Conservation (phyloP, 2,329 filamentous ascomycete genomes). For the Stagonosporopsis rhizophila region DNA sequence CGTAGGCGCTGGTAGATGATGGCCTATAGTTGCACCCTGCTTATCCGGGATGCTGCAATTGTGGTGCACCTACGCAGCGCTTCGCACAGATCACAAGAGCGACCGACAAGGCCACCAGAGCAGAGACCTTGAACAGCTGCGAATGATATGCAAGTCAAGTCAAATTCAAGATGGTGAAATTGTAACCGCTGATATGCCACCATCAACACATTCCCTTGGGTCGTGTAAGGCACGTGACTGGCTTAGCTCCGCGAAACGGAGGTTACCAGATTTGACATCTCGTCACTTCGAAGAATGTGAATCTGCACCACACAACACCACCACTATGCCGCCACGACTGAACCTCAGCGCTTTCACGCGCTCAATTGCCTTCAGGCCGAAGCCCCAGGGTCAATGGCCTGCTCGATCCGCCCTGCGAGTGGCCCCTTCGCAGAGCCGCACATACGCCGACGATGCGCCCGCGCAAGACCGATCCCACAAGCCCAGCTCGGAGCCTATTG, state of each 20-base stretch:
- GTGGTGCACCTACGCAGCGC: background rate
- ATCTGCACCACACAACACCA: conserved; percentile 24
- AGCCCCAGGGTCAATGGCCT: conserved; percentile 39
- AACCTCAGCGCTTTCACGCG: conserved; percentile 41
- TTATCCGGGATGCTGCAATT: background rate
- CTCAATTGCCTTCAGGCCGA: conserved; percentile 44
- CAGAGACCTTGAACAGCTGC: background rate
- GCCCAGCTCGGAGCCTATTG: conserved; percentile 51
- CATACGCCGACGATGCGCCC: conserved; percentile 42
- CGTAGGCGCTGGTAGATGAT: background rate
- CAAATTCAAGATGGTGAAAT: background rate
- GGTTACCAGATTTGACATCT: conserved; percentile 15
- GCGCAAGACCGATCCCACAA: conserved; percentile 40
- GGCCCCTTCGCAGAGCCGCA: conserved; percentile 38
- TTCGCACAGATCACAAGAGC: background rate
- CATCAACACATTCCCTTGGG: background rate
- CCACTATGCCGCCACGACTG: conserved; percentile 50
- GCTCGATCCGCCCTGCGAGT: conserved; percentile 30
- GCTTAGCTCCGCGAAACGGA: conserved; percentile 15
- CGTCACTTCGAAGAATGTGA: conserved; percentile 27
- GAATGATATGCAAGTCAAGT: background rate
- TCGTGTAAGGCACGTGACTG: conserved; percentile 30
- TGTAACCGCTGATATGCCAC: background rate
- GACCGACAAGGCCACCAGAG: background rate
- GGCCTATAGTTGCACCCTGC: background rate